Evolutionary conservation across 2,329 filamentous ascomycete species (phyloP).

Genomic region (Sphaceloma murrayae): DNA sequence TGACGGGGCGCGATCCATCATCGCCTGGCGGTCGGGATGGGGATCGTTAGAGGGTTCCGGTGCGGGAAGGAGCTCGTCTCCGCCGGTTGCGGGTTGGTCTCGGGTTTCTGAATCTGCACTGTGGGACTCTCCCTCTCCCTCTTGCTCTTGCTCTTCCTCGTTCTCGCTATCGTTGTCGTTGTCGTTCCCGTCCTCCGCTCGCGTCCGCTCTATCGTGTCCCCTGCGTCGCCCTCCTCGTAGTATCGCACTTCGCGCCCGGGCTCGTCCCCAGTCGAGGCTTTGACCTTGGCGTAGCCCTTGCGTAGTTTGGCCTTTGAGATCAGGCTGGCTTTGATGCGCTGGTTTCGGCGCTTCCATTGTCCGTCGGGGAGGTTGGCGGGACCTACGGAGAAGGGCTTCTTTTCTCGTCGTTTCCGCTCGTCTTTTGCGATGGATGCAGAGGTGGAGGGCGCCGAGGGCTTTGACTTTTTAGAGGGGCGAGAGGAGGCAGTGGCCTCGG

Average conservation of each 20-base stretch:
- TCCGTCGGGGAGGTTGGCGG: conserved; percentile 83
- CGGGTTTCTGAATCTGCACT: not conserved
- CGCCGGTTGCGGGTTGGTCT: conserved; percentile 25
- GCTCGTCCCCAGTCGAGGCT: conserved; percentile 17
- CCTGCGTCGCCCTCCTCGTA: not conserved
- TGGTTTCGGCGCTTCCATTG: conserved; percentile 70
- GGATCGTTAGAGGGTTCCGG: conserved; percentile 39
- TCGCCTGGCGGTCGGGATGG: conserved; percentile 28
- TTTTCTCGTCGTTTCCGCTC: too few relatives aligned
- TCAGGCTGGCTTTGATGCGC: conserved; percentile 81
- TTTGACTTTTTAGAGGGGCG: conserved; percentile 34
- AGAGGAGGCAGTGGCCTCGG: conserved; percentile 47
- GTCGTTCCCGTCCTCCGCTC: too few relatives aligned
- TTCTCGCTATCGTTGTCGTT: too few relatives aligned
- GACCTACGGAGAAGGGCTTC: conserved; percentile 77
- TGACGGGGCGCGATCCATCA: conserved; percentile 23
- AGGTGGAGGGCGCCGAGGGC: not conserved
- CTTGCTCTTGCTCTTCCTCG: not conserved
- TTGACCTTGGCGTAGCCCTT: conserved; percentile 61
- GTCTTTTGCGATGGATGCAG: conserved; percentile 38
- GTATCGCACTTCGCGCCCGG: conserved; percentile 22
- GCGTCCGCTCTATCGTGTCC: not conserved
- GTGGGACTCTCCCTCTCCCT: not conserved
- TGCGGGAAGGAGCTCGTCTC: conserved; percentile 20
- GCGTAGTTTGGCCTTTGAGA: conserved; percentile 86